Conservation (phyloP, 1,284 basidiomycete genomes). For the Agroathelia rolfsii region DNA sequence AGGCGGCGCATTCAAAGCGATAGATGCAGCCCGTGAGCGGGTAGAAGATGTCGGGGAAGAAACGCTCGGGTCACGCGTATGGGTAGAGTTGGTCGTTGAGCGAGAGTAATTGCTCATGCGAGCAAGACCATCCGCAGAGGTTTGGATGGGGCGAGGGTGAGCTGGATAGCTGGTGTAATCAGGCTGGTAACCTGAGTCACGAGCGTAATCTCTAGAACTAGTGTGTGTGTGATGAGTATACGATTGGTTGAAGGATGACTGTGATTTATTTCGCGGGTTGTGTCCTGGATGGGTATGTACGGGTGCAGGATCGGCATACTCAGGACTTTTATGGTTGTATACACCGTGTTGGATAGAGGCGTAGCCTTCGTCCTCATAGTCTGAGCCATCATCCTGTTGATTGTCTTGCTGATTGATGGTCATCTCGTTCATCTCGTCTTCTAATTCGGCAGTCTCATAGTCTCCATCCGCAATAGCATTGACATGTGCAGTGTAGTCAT, state of each 20-base stretch:
- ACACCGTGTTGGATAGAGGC: no score
- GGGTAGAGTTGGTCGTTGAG: constrained; percentile 32
- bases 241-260: constrained; percentile 25
- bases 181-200: constrained; percentile 11
- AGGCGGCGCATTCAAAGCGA: constrained; percentile 50
- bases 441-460: constrained; percentile 15
- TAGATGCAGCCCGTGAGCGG: constrained; percentile 47
- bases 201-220: constrained; percentile 36
- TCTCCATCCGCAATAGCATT: constrained; percentile 19
- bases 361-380: constrained; percentile 53
- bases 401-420: constrained; percentile 28
- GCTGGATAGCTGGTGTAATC: constrained; percentile 10
- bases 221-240: constrained; percentile 40
- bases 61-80: constrained; percentile 38
- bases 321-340: constrained; percentile 6
- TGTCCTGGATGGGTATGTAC: constrained; percentile 10
- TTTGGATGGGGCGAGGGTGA: constrained; percentile 7
- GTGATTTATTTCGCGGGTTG: constrained; percentile 2
- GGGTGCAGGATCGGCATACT: no score
- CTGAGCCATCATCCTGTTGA: constrained; percentile 40
- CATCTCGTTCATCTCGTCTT: constrained; percentile 35
- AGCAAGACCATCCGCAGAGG: constrained; percentile 18
- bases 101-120: constrained; percentile 21
- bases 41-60: constrained; percentile 28
- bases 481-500: constrained; percentile 18